These are phyloP conservation scores for Gracilaria caudata DNA, from an alignment of 23 red algal genomes.

Conservation along the genomic window DNA sequence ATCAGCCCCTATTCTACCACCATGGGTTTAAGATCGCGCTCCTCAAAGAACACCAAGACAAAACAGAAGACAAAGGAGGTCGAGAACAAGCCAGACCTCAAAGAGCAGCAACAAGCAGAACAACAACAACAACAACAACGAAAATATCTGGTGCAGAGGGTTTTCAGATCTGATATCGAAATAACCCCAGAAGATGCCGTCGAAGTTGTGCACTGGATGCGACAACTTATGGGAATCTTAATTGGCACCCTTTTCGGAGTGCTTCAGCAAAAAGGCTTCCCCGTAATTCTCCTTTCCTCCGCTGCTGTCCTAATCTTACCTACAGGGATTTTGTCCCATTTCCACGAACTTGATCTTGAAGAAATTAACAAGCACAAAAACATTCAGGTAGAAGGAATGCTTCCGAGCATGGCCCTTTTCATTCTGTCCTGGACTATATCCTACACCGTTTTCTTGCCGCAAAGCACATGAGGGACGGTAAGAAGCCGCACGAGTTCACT, in stretches of 20 bases:
- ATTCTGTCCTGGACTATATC: slow-evolving; percentile 66
- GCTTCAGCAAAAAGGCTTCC: slow-evolving; percentile 42
- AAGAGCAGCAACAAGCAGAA: not conserved
- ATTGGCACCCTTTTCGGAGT: slow-evolving; percentile 45
- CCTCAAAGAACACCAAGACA: slow-evolving; percentile 8
- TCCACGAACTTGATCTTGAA: slow-evolving; percentile 55
- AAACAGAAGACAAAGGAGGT: slow-evolving; percentile 15
- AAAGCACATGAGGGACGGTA: slow-evolving; percentile 3
- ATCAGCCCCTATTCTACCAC: slow-evolving; percentile 1
- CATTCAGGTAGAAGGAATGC: slow-evolving; percentile 52
- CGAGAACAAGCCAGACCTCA: not conserved
- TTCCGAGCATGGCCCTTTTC: slow-evolving; percentile 59
- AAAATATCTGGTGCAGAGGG: slow-evolving; percentile 15
- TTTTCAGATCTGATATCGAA: not conserved
- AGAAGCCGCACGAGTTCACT: not conserved
- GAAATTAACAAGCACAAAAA: slow-evolving; percentile 41
- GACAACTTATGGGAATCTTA: slow-evolving; percentile 39
- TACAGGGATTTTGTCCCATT: slow-evolving; percentile 26
- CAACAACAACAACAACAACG: not conserved
- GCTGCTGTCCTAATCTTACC: slow-evolving; percentile 10
- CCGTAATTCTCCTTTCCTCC: slow-evolving; percentile 42
- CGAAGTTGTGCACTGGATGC: slow-evolving; percentile 48
- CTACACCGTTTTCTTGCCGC: slow-evolving; percentile 55
- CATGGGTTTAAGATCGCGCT: slow-evolving; percentile 7
- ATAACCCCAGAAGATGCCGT: slow-evolving; percentile 56